Base-by-base conservation (phyloP, 495 filamentous ascomycete genomes). In the Penicillium nucicola region DNA sequence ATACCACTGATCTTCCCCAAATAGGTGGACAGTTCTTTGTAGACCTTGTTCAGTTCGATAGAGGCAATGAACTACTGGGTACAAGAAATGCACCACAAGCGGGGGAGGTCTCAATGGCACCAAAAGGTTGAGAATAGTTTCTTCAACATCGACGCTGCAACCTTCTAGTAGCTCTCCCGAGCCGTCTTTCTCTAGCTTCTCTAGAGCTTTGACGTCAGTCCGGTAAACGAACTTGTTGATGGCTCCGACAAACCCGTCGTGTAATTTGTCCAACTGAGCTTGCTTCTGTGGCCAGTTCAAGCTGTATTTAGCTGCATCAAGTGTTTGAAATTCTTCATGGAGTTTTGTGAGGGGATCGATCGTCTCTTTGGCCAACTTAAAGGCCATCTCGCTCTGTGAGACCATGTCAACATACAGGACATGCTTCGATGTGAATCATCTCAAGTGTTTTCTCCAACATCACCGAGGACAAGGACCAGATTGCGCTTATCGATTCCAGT, bases 341-440 rank as follows among this genome's bases (percentile, higher is more conserved):
- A 92, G 96, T 63, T 96, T 90, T 64, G 93, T 86, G 57, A 98
- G 82, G 23, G 88, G 69, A 60, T 96, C 90, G 77, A 98, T 97
- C 40, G 92, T 89, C 68, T 97, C 93, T 32, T 85, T 84, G 13
- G 92, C 96, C 58, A 98, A 80, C 77, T 98, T 98, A 81, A 90
- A 97, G 47, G 93, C 93, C 52, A 98, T 90, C 72, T 98, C 93
- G 62, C 93, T 95, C 68, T 89, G 85, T 49, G 92, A 85, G 37
- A 98, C 93, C 88, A 98, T 92, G 75, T 98, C 93, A 70, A 98
- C 90, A 72, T 97, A 92, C 51, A 98, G 92, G 58, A 97, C 89
- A 72, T 44, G 93, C 93, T 73, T 97, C 90, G 56, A 97, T 78
- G 66, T 96, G 88, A 69, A 96, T 73, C 96, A 82, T 78, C 52